phyloP scores from a whole-genome alignment of 257 asterid species.

The Euphrasia confusa region DNA sequence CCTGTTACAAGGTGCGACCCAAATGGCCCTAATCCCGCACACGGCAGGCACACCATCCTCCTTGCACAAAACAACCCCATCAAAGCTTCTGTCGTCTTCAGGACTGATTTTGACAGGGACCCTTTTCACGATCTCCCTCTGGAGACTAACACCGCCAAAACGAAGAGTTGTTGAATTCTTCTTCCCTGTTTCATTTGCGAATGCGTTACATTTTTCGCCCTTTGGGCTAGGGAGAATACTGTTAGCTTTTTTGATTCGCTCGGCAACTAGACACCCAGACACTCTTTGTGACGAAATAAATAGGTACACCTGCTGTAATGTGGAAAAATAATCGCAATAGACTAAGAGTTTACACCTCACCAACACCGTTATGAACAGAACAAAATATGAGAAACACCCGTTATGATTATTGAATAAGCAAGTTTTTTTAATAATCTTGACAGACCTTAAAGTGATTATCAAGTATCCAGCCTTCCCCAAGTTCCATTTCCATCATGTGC shows the following conservation, averaged over 20 bases:
- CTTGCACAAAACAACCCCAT: conserved; percentile 49
- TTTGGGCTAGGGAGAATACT: conserved; percentile 37
- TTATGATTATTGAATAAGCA: background rate
- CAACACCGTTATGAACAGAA: background rate
- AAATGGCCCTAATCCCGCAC: conserved; percentile 88
- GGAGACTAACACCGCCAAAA: conserved; percentile 66
- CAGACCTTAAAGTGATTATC: conserved; percentile 54
- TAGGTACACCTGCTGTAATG: conserved; percentile 54
- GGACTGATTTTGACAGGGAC: conserved; percentile 26
- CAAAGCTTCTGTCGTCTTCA: conserved; percentile 37
- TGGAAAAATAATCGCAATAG: background rate
- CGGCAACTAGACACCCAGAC: conserved; percentile 63
- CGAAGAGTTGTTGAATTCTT: conserved; percentile 40
- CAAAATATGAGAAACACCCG: conserved; percentile 2
- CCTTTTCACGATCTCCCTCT: conserved; percentile 54
- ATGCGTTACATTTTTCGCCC: conserved; percentile 7
- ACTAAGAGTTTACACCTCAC: too few relatives aligned
- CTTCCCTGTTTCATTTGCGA: conserved; percentile 31
- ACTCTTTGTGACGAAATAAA: conserved; percentile 58
- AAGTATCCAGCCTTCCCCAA: conserved; percentile 85
- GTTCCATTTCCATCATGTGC: conserved; percentile 72
- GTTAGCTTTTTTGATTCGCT: conserved; percentile 58
- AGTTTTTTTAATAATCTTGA: background rate
- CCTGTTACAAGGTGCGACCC: conserved; percentile 75
- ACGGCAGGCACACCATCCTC: conserved; percentile 52